These are phyloP conservation scores for Diaporthe capsici DNA, from an alignment of 2,329 filamentous ascomycete species.

Conservation along the genomic window DNA sequence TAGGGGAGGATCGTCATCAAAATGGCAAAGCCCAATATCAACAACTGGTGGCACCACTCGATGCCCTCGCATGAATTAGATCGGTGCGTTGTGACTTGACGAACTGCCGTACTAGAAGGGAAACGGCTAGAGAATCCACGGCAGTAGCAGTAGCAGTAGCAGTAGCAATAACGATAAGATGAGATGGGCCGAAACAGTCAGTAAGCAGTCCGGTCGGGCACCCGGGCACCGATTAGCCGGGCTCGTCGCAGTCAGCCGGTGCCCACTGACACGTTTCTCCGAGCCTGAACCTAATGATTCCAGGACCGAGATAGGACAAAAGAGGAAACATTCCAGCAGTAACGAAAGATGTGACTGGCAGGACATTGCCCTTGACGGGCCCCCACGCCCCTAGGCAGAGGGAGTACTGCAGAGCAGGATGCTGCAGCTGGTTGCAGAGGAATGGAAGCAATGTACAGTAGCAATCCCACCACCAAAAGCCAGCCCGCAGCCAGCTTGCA, in stretches of 20 bases:
- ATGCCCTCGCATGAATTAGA: constrained; percentile 13
- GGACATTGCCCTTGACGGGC: background rate
- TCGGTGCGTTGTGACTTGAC: constrained; percentile 1
- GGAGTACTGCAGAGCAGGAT: background rate
- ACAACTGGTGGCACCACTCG: constrained; percentile 12
- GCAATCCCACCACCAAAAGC: background rate
- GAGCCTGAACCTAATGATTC: background rate
- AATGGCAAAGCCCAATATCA: background rate
- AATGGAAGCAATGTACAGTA: constrained; percentile 1
- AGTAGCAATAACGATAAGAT: background rate
- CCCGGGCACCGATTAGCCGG: constrained; percentile 12
- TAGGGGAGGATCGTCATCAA: constrained; percentile 8
- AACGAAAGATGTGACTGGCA: background rate
- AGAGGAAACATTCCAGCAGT: constrained; percentile 6
- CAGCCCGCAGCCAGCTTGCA: background rate
- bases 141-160: constrained; percentile 5
- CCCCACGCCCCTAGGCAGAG: background rate
- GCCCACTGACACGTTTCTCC: constrained; percentile 16
- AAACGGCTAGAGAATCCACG: constrained; percentile 19
- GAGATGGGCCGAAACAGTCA: constrained; percentile 7
- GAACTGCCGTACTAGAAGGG: background rate
- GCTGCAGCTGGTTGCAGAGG: background rate
- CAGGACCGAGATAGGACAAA: constrained; percentile 1
- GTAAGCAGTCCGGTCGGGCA: constrained; percentile 27
- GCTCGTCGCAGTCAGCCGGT: constrained; percentile 19